phyloP scores from a whole-genome alignment of 2,329 filamentous ascomycete species.

The Phialocephala sp. region DNA sequence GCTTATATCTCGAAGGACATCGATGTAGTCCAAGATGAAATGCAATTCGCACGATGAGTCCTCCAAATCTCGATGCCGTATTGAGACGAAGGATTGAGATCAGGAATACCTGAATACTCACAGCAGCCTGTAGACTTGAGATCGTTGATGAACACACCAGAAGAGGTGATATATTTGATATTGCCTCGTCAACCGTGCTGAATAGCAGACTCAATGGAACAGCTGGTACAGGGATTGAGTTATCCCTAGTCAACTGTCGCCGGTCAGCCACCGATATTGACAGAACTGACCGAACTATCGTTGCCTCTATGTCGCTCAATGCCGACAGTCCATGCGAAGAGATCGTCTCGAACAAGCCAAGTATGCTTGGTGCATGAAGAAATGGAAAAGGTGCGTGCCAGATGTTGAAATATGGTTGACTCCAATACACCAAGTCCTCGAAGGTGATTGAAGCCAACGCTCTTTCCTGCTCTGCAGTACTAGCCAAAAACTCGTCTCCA shows the following conservation, averaged over 20 bases:
- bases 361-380: slow-evolving; percentile 57
- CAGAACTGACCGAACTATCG: slow-evolving; percentile 54
- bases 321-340: slow-evolving; percentile 43
- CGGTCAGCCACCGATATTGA: slow-evolving; percentile 60
- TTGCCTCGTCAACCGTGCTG: slow-evolving; percentile 54
- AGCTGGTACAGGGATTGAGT: slow-evolving; percentile 25
- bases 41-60: slow-evolving; percentile 59
- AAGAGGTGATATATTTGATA: slow-evolving; percentile 54
- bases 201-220: slow-evolving; percentile 54
- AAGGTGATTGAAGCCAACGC: slow-evolving; percentile 45
- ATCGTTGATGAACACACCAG: slow-evolving; percentile 55
- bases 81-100: slow-evolving; percentile 62
- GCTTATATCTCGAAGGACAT: slow-evolving; percentile 57
- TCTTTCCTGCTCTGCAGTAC: slow-evolving; percentile 9
- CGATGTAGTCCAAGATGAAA: slow-evolving; percentile 64
- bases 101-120: slow-evolving; percentile 60
- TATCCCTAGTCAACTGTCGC: slow-evolving; percentile 47
- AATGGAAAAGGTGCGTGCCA: slow-evolving; percentile 65
- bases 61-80: slow-evolving; percentile 60
- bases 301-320: slow-evolving; percentile 46
- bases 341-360: slow-evolving; percentile 52
- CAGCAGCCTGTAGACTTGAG: slow-evolving; percentile 54
- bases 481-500: slow-evolving; percentile 43
- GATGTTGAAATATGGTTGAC: slow-evolving; percentile 58
- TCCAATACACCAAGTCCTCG: slow-evolving; percentile 56